phyloP scores from a whole-genome alignment of 31 red algal species.

The Odonthalia washingtoniensis region DNA sequence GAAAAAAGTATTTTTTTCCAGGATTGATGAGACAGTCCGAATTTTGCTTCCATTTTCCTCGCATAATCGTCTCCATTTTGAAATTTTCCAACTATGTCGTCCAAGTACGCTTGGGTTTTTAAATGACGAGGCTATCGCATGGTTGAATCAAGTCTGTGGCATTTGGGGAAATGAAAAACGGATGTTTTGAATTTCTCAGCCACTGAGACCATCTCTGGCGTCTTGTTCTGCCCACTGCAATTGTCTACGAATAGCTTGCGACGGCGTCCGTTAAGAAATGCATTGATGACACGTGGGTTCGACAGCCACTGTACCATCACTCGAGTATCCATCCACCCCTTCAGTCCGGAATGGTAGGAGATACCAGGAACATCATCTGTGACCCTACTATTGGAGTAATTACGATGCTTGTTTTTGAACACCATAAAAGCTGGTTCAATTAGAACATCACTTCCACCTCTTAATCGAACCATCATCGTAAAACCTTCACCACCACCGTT shows the following conservation, averaged over 20 bases:
- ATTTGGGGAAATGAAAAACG: background rate
- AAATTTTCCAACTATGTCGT: background rate
- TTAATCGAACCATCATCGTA: background rate
- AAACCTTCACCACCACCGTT: background rate
- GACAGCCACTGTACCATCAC: background rate
- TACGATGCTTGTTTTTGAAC: background rate
- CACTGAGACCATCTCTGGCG: background rate
- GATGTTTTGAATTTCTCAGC: background rate
- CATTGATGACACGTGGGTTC: background rate
- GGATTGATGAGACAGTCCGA: no score
- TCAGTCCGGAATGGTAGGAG: background rate
- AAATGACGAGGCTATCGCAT: background rate
- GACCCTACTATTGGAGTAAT: background rate
- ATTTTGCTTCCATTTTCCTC: no score
- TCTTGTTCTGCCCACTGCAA: background rate
- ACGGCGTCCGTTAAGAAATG: background rate
- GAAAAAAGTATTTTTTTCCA: no score
- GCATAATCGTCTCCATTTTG: background rate
- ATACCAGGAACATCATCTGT: slow-evolving; percentile 11
- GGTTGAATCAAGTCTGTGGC: background rate
- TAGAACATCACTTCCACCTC: background rate
- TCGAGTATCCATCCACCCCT: slow-evolving; percentile 7
- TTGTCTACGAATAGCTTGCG: background rate
- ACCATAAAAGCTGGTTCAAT: background rate
- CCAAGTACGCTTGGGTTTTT: slow-evolving; percentile 7